A percentile compares a stretch with the other conserved stretches of the same genome.
These are phyloP conservation scores for Debaryomycetaceae sp. DNA, from an alignment of 1,139 yeast species.

Conservation along the genomic window DNA sequence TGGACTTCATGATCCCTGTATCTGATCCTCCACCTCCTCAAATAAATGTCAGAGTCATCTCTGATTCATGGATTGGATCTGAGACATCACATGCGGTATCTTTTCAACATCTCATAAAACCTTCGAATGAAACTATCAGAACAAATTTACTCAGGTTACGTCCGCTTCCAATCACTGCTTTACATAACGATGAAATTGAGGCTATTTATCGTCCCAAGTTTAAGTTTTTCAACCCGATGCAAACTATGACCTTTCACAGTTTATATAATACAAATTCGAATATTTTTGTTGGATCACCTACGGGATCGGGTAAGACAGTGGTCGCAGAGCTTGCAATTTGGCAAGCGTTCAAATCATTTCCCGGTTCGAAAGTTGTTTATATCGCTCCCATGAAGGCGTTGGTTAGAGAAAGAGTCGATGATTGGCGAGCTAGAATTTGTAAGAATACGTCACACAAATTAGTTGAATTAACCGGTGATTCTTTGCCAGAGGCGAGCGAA, in stretches of 20 bases:
- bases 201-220: conserved; percentile 63
- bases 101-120: conserved; percentile 85
- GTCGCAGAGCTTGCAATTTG: conserved; percentile 97
- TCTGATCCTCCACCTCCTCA: conserved; percentile 88
- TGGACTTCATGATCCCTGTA: conserved; percentile 91
- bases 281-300: conserved; percentile 94
- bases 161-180: conserved; percentile 81
- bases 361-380: conserved; percentile 83
- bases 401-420: conserved; percentile 94
- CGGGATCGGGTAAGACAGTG: conserved; percentile 97
- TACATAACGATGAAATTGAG: conserved; percentile 68
- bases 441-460: conserved; percentile 61
- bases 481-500: conserved; percentile 83
- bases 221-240: conserved; percentile 95
- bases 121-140: conserved; percentile 80
- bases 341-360: conserved; percentile 84
- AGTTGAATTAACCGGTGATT: conserved; percentile 96
- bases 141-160: conserved; percentile 77
- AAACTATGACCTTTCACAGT: conserved; percentile 93
- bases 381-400: conserved; percentile 99
- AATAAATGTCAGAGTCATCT: conserved; percentile 69
- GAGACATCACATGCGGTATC: conserved; percentile 77
- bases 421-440: conserved; percentile 78
- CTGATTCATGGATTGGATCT: conserved; percentile 89
- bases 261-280: conserved; percentile 75